Percentiles rank a stretch among this genome's conserved stretches.
Conservation (phyloP, 192 early-diverging fungal species). For the Podila horticola region DNA sequence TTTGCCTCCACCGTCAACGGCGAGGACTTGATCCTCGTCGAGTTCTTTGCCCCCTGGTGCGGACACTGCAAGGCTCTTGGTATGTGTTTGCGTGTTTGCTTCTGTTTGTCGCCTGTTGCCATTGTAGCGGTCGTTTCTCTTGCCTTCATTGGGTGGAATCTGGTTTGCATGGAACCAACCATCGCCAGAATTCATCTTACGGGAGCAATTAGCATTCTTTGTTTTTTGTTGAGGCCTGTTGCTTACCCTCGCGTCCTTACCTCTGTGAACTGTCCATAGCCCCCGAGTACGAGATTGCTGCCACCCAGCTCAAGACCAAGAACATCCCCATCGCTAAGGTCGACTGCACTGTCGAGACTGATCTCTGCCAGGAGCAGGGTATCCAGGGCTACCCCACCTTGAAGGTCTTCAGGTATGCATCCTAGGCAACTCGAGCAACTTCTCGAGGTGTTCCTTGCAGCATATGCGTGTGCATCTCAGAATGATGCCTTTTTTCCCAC, state of each 20-base stretch:
- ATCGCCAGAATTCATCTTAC: background rate
- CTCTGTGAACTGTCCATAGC: constrained; percentile 60
- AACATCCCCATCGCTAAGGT: constrained; percentile 91
- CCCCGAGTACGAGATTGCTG: constrained; percentile 94
- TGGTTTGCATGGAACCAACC: too few species aligned
- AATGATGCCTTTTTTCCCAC: too few species aligned
- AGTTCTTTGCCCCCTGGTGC: constrained; percentile 99
- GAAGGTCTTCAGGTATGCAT: constrained; percentile 79
- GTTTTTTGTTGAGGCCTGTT: too few species aligned
- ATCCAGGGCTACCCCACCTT: constrained; percentile 94
- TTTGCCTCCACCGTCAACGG: constrained; percentile 70
- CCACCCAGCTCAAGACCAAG: constrained; percentile 81
- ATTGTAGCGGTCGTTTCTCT: too few species aligned
- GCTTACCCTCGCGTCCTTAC: background rate
- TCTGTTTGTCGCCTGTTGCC: background rate
- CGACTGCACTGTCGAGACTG: constrained; percentile 92
- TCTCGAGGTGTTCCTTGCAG: too few species aligned
- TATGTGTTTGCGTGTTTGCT: constrained; percentile 22
- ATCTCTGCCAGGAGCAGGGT: constrained; percentile 83
- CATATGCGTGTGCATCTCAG: too few species aligned
- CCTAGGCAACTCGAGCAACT: too few species aligned
- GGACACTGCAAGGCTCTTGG: constrained; percentile 93
- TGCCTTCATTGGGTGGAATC: too few species aligned
- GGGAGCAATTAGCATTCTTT: background rate
- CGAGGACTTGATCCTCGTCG: constrained; percentile 83